phyloP scores from a whole-genome alignment of 306 rosid genomes.

The Vicia sativa region DNA sequence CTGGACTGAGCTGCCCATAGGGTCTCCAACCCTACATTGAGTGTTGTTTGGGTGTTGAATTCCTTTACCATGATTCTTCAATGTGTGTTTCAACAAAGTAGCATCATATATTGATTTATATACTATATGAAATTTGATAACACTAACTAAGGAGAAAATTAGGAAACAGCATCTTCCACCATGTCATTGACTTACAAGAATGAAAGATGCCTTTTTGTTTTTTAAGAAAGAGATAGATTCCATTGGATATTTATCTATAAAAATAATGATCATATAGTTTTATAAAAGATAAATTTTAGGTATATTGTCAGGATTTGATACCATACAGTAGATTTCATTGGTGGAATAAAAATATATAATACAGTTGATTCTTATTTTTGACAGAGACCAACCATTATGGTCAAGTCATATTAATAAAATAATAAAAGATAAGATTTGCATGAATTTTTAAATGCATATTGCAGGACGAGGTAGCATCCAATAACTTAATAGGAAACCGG shows the following conservation, averaged over 20 bases:
- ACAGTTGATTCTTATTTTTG: no score
- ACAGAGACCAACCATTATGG: conserved; percentile 1
- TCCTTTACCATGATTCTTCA: conserved; percentile 51
- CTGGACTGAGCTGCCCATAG: conserved; percentile 57
- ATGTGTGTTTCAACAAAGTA: neutral
- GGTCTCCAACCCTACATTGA: conserved; percentile 49
- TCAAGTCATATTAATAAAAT: conserved; percentile 8
- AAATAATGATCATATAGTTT: neutral
- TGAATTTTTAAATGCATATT: neutral
- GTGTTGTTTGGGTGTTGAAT: conserved; percentile 46
- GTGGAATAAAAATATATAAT: no score
- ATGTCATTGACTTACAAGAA: neutral
- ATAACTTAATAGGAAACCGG: neutral
- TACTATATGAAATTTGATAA: neutral
- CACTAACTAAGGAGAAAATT: neutral
- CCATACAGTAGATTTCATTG: no score
- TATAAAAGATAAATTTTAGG: neutral
- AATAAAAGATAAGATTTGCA: neutral
- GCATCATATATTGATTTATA: neutral
- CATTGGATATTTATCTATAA: neutral
- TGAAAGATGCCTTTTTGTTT: conserved; percentile 17
- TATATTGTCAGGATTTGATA: conserved; percentile 14
- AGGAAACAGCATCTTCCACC: neutral
- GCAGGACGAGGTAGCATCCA: neutral
- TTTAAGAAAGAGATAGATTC: neutral